Evolutionary conservation across 2,329 filamentous ascomycete species (phyloP), one percentile per base, ranked within the genome.

Genomic region (Paraphoma chrysanthemicola): DNA sequence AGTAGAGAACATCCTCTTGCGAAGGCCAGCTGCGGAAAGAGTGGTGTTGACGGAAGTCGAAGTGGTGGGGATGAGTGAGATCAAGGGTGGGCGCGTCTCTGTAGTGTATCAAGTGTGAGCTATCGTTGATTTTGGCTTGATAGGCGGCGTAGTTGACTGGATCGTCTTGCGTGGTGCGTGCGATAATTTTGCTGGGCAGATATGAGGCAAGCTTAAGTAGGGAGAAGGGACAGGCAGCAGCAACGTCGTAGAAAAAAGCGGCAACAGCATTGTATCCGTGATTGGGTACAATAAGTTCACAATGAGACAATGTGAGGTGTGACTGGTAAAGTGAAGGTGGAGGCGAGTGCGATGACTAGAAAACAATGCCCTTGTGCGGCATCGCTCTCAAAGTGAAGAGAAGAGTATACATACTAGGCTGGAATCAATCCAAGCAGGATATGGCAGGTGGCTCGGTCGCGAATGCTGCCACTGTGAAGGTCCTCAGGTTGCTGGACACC

Each of bases 281-380:
- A 46, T 47, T 56, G 45, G 28, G 36, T 17, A 55, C 48, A 59
- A 56, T 50, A 56, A 49, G 49, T 63, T 60, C 62, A 68, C 57
- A 68, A 62, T 66, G 63, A 62, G 53, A 62, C 62, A 66, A 59
- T 55, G 42, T 44, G 18, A 11, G 23, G 47, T 30, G 50, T 52
- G 56, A 53, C 53, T 46, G 51, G 55, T 48, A 54, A 64, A 48
- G 54, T 66, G 58, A 57, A 65, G 45, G 63, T 67, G 63, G 64
- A 63, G 44, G 39, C 16, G 39, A 16, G 16, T 36, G 33, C 33
- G 39, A n/a, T 62, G 57, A 58, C 18, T 41, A 55, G 41, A 43
- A 44, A 51, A 51, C 46, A 46, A 42, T 28, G 14, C 12, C 11
- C 30, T 54, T 44, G 23, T 51, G 36, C 16, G 36, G 23, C 29